These are phyloP conservation scores for Leucocoprinus birnbaumii DNA, from an alignment of 768 basidiomycete genomes.

Conservation along the genomic window DNA sequence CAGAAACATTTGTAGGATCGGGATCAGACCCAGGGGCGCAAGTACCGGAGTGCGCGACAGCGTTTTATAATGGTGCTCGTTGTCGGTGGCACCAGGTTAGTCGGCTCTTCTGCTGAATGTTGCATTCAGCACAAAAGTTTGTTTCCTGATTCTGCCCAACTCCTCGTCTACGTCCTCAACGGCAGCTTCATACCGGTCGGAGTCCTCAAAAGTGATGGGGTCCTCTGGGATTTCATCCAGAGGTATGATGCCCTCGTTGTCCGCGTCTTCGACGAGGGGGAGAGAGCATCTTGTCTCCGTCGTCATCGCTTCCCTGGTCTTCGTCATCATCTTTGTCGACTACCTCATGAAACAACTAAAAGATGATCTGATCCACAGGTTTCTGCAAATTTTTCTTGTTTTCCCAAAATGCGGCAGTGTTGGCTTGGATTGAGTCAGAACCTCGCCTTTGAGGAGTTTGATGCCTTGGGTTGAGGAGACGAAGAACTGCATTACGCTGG, in stretches of 20 bases:
- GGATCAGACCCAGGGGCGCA: no score
- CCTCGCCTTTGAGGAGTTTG: slow-evolving; percentile 66
- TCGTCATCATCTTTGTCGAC: slow-evolving; percentile 33
- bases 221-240: slow-evolving; percentile 55
- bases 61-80: no score
- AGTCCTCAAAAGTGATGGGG: slow-evolving; percentile 59
- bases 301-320: slow-evolving; percentile 17
- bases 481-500: slow-evolving; percentile 94
- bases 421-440: slow-evolving; percentile 47
- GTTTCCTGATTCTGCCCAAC: no score
- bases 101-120: no score
- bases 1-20: no score
- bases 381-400: slow-evolving; percentile 60
- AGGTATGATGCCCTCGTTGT: slow-evolving; percentile 67
- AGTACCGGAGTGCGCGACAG: no score
- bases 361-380: slow-evolving; percentile 92
- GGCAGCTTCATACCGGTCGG: no score
- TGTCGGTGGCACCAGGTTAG: no score
- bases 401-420: slow-evolving; percentile 74
- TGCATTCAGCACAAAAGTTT: no score
- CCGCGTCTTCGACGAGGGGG: slow-evolving; percentile 62
- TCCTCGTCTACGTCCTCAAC: no score
- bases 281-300: slow-evolving; percentile 29
- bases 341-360: slow-evolving; percentile 80
- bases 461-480: slow-evolving; percentile 68